Evolutionary conservation across 345 rosid species (phyloP).

Genomic region (Citrus maxima): DNA sequence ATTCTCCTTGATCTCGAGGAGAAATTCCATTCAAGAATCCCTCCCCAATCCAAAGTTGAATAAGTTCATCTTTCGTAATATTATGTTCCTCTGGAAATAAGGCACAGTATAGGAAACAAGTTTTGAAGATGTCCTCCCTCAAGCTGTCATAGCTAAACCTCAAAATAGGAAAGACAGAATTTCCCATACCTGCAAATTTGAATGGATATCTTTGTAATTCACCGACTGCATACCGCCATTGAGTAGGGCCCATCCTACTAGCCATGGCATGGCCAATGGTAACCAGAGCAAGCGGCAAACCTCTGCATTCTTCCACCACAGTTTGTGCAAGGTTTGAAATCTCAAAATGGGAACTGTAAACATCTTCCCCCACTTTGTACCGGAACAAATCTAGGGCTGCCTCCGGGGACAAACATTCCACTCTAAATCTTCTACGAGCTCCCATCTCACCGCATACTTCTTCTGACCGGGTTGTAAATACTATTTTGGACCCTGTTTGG

Average conservation of each 20-base stretch:
- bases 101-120: constrained; percentile 20
- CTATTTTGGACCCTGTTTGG: constrained; percentile 13
- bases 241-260: background rate
- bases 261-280: constrained; percentile 23
- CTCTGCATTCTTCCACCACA: constrained; percentile 14
- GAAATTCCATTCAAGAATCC: constrained; percentile 17
- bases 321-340: constrained; percentile 12
- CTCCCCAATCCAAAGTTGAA: constrained; percentile 15
- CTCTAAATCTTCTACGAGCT: constrained; percentile 13
- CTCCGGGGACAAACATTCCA: constrained; percentile 1
- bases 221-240: background rate
- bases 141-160: constrained; percentile 4
- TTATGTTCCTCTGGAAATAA: background rate
- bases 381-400: constrained; percentile 21
- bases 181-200: background rate
- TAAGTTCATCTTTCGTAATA: background rate
- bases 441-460: constrained; percentile 28
- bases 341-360: background rate
- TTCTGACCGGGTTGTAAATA: constrained; percentile 26
- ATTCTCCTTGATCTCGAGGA: background rate
- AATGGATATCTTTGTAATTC: background rate
- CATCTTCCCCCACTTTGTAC: constrained; percentile 13
- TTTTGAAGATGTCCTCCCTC: background rate
- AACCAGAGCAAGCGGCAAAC: constrained; percentile 24
- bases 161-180: background rate